Base-by-base conservation (phyloP, 2,329 filamentous ascomycete genomes). In the Alternaria incomplexa region DNA sequence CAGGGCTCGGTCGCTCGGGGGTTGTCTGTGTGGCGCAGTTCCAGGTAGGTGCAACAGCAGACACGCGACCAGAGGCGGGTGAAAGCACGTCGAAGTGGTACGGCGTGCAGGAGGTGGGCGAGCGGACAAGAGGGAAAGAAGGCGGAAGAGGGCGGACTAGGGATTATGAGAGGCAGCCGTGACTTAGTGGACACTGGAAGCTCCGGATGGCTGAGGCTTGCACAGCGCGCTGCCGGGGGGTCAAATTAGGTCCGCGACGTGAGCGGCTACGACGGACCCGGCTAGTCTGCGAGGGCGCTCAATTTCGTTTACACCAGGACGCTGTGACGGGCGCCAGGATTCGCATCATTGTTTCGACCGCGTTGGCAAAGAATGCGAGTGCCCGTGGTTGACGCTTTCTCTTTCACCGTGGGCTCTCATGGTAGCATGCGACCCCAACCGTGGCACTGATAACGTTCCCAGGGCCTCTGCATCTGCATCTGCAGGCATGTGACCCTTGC, bases 201-300 rank as follows among this genome's bases (percentile, higher is more conserved):
- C 61, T 71, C 65, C 73, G 74, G 72, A 76, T 73, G 71, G 66
- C 68, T 72, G 71, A 75, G 69, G 73, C 73, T 70, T 73, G 68
- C 65, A 66, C 59, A 54, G 67, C 36, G 36, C 36, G 36, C 36
- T 58, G 66, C 64, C 66, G 51, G 70, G 72, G 71, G 50, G 61
- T 55, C 66, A 71, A 68, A 72, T 71, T 73, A 62, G 69, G 64
- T 58, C 55, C 58, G 65, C 64, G 45, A 59, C 48, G 57, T 63
- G 54, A 63, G 62, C 63, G 44, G 60, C 70, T 69, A 70, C 56
- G 44, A 62, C 56, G 44, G 25, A 25, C 43, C 44, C 30, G 64
- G 67, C 26, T 58, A 58, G 61, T 58, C 17, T 15, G 55, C 59
- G 40, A 32, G 58, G n/a, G 57, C 64, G 54, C 23, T 46, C 59